Evolutionary conservation across 2,329 filamentous ascomycete genomes (phyloP), one percentile per base, ranked within the genome.

Genomic region (Diplodia corticola): DNA sequence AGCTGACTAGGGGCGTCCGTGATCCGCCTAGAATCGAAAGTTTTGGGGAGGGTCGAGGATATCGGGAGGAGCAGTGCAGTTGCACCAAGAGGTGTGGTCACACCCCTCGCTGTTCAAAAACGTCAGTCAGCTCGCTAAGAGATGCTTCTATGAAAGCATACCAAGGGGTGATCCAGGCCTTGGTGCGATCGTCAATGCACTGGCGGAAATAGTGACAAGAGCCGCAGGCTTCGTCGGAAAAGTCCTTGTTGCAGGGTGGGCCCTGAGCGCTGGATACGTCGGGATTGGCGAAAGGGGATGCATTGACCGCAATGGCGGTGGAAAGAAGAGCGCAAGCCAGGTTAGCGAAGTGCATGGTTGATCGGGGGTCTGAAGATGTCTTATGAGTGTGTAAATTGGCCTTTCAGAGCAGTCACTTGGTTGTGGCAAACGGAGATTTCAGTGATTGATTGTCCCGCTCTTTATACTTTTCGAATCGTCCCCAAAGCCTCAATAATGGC

Each of bases 41-140:
- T 54, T 6, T 20, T 35, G 51, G n/a, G 33, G 20, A 20, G 22
- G 50, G 9, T 24, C 57, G 12, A 49, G 48, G 2, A 49, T 40
- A 24, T 33, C 54, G 7, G 64, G 40, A 15, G 54, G 64, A 22
- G 64, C 64, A 20, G 64, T 65, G 53, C 64, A 65, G 33, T 65
- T 60, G 54, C 64, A 65, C 64, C 64, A 65, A 5, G 64, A 65
- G 15, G 64, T 65, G 54, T 28, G 13, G 33, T 65, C 64, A 30
- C 64, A 65, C 20, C 30, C 46, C 54, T 30, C 13, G 30, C 64
- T 65, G 15, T 60, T 26, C 4, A 33, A 1, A 17, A 6, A 13
- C n/a, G 26, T 64, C n/a, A 64, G 48, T 20, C 28, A 9, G 20
- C 30, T 2, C 13, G 7, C n/a, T 5, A 5, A 17, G 10, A 12